Conservation (phyloP, 2,329 filamentous ascomycete species). For the Microdochium nivale region DNA sequence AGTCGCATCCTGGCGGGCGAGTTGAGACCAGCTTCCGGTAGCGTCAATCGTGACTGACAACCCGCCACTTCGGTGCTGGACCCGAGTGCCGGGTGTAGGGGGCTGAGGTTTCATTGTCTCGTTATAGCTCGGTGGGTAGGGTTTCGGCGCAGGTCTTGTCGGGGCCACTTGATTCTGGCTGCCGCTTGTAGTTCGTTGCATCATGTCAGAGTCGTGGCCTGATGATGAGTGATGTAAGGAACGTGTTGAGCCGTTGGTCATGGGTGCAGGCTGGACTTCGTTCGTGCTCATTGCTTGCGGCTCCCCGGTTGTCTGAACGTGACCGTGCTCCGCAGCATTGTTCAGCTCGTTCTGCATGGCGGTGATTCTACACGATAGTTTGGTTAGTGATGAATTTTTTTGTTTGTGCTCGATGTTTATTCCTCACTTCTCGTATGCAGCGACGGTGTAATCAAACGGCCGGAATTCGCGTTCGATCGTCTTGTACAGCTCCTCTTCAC, state of each 20-base stretch:
- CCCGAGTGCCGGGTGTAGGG: not conserved
- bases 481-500: slow-evolving; percentile 86
- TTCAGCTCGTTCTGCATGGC: slow-evolving; percentile 16
- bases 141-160: slow-evolving; percentile 5
- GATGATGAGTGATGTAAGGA: slow-evolving; percentile 6
- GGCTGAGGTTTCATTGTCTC: not conserved
- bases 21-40: slow-evolving; percentile 81
- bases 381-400: too few species aligned
- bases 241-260: slow-evolving; percentile 13
- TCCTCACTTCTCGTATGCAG: slow-evolving; percentile 67
- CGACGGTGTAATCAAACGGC: slow-evolving; percentile 88
- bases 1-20: slow-evolving; percentile 76
- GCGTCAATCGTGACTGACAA: slow-evolving; percentile 88
- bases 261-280: slow-evolving; percentile 32
- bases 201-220: slow-evolving; percentile 1
- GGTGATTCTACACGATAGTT: slow-evolving; percentile 23
- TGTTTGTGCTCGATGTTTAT: too few species aligned
- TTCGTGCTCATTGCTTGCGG: slow-evolving; percentile 45
- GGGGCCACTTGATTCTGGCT: slow-evolving; percentile 8
- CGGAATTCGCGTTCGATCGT: slow-evolving; percentile 93
- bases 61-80: slow-evolving; percentile 66
- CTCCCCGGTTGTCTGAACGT: slow-evolving; percentile 6
- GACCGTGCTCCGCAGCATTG: slow-evolving; percentile 4
- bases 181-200: slow-evolving; percentile 7
- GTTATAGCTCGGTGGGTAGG: not conserved